phyloP scores from a whole-genome alignment of 805 yeast species.

The Candida vaughaniae region DNA sequence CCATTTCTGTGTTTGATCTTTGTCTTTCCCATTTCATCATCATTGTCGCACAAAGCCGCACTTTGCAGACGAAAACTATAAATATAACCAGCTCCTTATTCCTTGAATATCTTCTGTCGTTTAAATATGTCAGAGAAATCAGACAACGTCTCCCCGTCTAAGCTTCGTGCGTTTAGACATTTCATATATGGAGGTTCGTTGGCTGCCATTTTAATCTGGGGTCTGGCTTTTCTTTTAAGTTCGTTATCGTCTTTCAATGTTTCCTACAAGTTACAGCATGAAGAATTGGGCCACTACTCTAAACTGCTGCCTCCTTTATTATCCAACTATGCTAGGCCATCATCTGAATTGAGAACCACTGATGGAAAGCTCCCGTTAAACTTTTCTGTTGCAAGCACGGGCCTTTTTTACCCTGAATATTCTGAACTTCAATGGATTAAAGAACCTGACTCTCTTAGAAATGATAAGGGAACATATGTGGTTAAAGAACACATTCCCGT shows the following conservation, averaged over 20 bases:
- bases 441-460: constrained; percentile 43
- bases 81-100: too few species aligned
- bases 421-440: constrained; percentile 71
- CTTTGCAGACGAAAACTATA: too few species aligned
- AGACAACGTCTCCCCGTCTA: neutral
- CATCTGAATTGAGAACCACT: neutral
- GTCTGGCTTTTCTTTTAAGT: constrained; percentile 30
- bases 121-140: constrained; percentile 5
- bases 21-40: too few species aligned
- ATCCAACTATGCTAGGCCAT: constrained; percentile 5
- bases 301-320: constrained; percentile 2
- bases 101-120: too few species aligned
- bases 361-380: constrained; percentile 28
- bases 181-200: constrained; percentile 15
- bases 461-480: constrained; percentile 70
- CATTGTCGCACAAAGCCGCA: too few species aligned
- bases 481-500: constrained; percentile 19
- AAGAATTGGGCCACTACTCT: too few species aligned
- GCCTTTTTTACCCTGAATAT: constrained; percentile 51
- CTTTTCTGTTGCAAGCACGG: constrained; percentile 44
- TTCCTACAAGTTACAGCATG: too few species aligned
- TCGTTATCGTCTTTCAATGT: constrained; percentile 18
- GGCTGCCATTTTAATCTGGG: constrained; percentile 35
- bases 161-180: constrained; percentile 1
- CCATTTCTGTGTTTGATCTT: too few species aligned